Evolutionary conservation across 2,329 filamentous ascomycete genomes (phyloP).

Genomic region (Colletotrichum sp.): DNA sequence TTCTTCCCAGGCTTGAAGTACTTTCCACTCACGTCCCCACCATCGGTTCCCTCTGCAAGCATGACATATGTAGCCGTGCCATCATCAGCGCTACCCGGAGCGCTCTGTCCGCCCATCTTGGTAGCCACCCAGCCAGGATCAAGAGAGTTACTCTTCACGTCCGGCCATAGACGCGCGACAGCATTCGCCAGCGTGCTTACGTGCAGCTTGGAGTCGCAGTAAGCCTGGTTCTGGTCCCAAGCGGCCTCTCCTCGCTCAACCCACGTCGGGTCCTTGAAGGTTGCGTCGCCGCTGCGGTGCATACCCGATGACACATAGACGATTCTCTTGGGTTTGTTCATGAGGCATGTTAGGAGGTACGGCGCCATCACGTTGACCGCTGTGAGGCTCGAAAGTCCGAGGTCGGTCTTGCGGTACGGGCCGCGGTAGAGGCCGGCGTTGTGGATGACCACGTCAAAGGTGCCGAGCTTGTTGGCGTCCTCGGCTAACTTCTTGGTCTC

Average conservation of each 20-base stretch:
- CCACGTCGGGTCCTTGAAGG: slow-evolving; percentile 40
- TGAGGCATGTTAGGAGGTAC: slow-evolving; percentile 58
- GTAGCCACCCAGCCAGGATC: slow-evolving; percentile 61
- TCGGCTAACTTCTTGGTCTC: slow-evolving; percentile 56
- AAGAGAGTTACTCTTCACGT: slow-evolving; percentile 49
- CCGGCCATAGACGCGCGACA: slow-evolving; percentile 49
- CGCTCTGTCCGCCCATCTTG: slow-evolving; percentile 55
- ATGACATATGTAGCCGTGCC: slow-evolving; percentile 52
- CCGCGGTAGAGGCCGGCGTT: slow-evolving; percentile 59
- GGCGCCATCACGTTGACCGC: slow-evolving; percentile 63
- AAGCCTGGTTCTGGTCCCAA: slow-evolving; percentile 37
- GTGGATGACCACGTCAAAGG: slow-evolving; percentile 62
- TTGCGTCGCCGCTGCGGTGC: slow-evolving; percentile 51
- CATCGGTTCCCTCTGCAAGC: slow-evolving; percentile 45
- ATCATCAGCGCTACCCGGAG: slow-evolving; percentile 50
- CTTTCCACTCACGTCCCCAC: slow-evolving; percentile 34
- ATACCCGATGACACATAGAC: slow-evolving; percentile 57
- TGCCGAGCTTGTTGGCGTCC: slow-evolving; percentile 51
- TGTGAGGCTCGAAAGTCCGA: slow-evolving; percentile 49
- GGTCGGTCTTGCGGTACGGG: slow-evolving; percentile 32
- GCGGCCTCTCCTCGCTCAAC: slow-evolving; percentile 37
- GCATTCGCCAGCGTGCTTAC: slow-evolving; percentile 60
- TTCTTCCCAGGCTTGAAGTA: slow-evolving; percentile 41
- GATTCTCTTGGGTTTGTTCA: slow-evolving; percentile 51
- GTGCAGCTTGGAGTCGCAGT: slow-evolving; percentile 61